A percentile compares a stretch with the other conserved stretches of the same genome.
These are phyloP conservation scores for Phytophthora meadii DNA, from an alignment of 352 stramenopile species.

Conservation along the genomic window DNA sequence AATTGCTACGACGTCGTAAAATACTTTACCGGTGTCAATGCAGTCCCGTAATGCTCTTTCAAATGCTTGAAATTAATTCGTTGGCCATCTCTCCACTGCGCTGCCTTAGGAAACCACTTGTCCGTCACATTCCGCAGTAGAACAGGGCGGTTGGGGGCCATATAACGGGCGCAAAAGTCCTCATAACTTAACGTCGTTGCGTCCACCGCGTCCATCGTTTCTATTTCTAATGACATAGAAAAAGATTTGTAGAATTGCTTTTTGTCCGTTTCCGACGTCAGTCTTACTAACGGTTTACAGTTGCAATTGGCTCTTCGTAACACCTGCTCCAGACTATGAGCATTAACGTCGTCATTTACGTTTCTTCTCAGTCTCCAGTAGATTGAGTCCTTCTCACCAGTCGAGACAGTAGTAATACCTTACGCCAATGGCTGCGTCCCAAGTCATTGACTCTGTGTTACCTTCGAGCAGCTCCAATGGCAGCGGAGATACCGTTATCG, in stretches of 20 bases:
- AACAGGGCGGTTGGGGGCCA: conserved; percentile 72
- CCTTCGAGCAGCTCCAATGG: conserved; percentile 14
- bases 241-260: conserved; percentile 1
- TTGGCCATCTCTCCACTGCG: conserved; percentile 31
- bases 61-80: conserved; percentile 57
- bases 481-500: conserved; percentile 46
- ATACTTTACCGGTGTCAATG: conserved; percentile 53
- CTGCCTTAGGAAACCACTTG: conserved; percentile 34
- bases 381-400: conserved; percentile 5
- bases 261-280: conserved; percentile 20
- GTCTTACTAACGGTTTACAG: conserved; percentile 11
- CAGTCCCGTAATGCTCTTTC: conserved; percentile 52
- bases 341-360: conserved; percentile 11
- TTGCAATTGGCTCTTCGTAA: conserved; percentile 6
- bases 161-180: conserved; percentile 78
- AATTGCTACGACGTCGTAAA: neutral
- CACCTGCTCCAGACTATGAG: neutral
- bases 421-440: conserved; percentile 32
- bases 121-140: conserved; percentile 66
- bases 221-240: neutral
- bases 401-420: conserved; percentile 1
- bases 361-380: conserved; percentile 20
- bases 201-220: conserved; percentile 69
- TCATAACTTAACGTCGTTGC: conserved; percentile 63
- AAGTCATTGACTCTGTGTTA: conserved; percentile 8